Evolutionary conservation across 2,329 filamentous ascomycete species (phyloP), one percentile per base, ranked within the genome.

Genomic region (Alternaria brassicae): DNA sequence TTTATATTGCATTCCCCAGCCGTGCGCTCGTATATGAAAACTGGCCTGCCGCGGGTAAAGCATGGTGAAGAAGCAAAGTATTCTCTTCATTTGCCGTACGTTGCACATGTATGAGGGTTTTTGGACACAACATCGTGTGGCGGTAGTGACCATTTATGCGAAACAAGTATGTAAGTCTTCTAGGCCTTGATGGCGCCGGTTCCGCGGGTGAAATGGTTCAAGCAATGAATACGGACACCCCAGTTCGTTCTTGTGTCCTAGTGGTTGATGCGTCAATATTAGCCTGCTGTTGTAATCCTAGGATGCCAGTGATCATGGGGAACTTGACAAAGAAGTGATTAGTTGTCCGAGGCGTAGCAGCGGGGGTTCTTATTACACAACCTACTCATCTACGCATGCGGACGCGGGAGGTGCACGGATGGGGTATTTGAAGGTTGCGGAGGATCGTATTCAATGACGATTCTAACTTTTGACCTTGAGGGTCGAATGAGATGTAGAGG

Each of bases 301-400:
- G n/a, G 21, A 47, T n/a, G 12, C 23, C 28, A 34, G 8, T 34
- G 1, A 21, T 47, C 44, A 47, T 1, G 17, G 15, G 44, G 44
- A 27, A 21, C 13, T 30, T 68, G 66, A 65, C 62, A 63, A 67
- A 67, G 65, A 52, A 41, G 25, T 40, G 40, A 58, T 39, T 44
- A 67, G 63, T 63, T 62, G 28, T 68, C 64, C 64, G 60, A 41
- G 17, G 34, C 19, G 42, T 17, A 30, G 42, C 27, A 47, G 17
- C 7, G 19, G 10, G 40, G n/a, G 27, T 21, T 21, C 12, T 21
- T 13, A 19, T 47, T 30, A 10, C 10, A 15, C 17, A 30, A 8
- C 12, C 30, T 1, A 7, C 3, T 21, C 21, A 32, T 32, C 27
- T 21, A 17, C 27, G 2, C 27, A 32, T 47, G 42, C 15, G 19